Evolutionary conservation across 1,139 yeast species (phyloP).

Genomic region (Pneumocystis oryctolagi): DNA sequence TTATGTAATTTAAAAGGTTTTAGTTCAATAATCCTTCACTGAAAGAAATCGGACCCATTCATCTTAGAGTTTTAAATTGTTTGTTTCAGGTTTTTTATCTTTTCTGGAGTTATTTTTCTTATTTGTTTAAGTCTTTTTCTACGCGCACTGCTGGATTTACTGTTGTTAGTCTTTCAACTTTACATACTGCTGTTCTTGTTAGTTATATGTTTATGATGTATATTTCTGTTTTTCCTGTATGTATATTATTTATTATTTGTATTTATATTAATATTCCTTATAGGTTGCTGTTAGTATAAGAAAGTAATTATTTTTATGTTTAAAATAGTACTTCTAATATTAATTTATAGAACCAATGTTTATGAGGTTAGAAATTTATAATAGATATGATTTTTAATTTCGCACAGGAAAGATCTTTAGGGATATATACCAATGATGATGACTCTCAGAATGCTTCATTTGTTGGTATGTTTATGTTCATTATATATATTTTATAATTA

Average conservation of each 20-base stretch:
- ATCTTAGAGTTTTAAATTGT: constrained; percentile 32
- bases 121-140: constrained; percentile 68
- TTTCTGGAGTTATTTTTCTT: not conserved
- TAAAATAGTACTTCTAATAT: not conserved
- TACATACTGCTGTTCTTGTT: constrained; percentile 86
- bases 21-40: constrained; percentile 21
- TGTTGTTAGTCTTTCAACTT: constrained; percentile 47
- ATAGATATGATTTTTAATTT: not conserved
- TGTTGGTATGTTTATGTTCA: not conserved
- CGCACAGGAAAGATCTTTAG: constrained; percentile 47
- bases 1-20: not conserved
- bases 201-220: constrained; percentile 95
- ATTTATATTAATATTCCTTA: not conserved
- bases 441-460: not conserved
- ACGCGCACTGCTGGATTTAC: constrained; percentile 89
- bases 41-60: constrained; percentile 48
- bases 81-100: not conserved
- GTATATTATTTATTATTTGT: constrained; percentile 36
- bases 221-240: constrained; percentile 85
- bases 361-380: constrained; percentile 48
- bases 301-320: not conserved
- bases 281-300: constrained; percentile 2
- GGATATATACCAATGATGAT: constrained; percentile 47
- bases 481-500: not conserved
- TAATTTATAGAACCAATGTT: constrained; percentile 89